phyloP scores from a whole-genome alignment of 768 basidiomycete species.

The Lactarius hatsudake region DNA sequence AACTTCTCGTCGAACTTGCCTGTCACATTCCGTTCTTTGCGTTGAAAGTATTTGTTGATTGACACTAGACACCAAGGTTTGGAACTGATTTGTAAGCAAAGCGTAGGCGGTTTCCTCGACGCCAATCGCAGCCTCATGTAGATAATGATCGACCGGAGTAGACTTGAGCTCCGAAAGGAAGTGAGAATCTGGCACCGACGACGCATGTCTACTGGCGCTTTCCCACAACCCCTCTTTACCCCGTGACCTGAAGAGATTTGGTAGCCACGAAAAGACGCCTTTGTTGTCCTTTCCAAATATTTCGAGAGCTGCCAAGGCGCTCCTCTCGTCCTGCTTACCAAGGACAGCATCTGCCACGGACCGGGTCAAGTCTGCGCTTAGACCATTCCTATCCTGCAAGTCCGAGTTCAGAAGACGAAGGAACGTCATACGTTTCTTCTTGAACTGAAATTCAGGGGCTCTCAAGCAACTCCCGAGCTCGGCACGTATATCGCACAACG shows the following conservation, averaged over 20 bases:
- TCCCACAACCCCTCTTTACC: slow-evolving; percentile 7
- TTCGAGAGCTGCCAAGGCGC: background rate
- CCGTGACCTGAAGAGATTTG: background rate
- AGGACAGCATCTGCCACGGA: background rate
- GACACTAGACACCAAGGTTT: background rate
- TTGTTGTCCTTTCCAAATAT: background rate
- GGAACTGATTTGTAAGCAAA: slow-evolving; percentile 8
- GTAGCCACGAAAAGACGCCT: background rate
- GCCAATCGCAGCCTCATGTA: background rate
- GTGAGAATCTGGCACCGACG: background rate
- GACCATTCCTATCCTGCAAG: background rate
- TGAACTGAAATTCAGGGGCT: background rate
- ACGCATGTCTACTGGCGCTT: background rate
- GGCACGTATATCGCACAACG: background rate
- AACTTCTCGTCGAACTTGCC: slow-evolving; percentile 11
- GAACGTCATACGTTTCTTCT: slow-evolving; percentile 5
- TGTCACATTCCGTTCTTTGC: slow-evolving; percentile 14
- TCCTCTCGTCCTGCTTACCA: background rate
- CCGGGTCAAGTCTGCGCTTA: background rate
- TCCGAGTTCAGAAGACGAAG: background rate
- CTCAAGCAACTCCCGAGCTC: background rate
- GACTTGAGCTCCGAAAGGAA: slow-evolving; percentile 16
- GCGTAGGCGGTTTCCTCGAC: background rate
- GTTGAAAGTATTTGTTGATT: background rate
- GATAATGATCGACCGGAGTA: background rate